Conservation (phyloP, 495 filamentous ascomycete species). For the Beverwykella pulmonaria region DNA sequence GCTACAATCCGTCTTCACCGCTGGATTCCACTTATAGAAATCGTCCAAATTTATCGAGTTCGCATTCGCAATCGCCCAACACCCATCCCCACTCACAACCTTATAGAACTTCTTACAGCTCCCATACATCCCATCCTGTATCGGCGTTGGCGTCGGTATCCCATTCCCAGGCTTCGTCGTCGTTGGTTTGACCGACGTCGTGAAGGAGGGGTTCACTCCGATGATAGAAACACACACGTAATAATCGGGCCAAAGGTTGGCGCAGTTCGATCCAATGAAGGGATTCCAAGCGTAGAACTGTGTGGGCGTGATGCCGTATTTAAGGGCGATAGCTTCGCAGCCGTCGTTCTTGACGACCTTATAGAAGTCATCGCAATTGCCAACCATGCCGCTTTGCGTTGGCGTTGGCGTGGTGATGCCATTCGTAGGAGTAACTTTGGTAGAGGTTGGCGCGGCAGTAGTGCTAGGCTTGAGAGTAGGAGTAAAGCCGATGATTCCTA, state of each 20-base stretch:
- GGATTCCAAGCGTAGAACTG: constrained; percentile 17
- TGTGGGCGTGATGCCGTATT: neutral
- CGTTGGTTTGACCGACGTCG: neutral
- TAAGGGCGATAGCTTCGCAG: neutral
- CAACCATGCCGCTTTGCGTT: constrained; percentile 8
- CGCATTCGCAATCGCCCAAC: neutral
- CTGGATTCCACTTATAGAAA: constrained; percentile 16
- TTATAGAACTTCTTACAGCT: constrained; percentile 15
- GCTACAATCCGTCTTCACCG: constrained; percentile 26
- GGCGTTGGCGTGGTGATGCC: constrained; percentile 9
- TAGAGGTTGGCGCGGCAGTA: no score
- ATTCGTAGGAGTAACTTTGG: constrained; percentile 8
- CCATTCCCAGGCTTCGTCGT: constrained; percentile 10
- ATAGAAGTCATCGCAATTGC: constrained; percentile 17
- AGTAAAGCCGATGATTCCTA: constrained; percentile 26
- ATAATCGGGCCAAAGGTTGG: constrained; percentile 41
- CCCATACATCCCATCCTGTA: neutral
- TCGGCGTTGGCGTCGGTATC: constrained; percentile 9
- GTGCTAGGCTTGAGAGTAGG: no score
- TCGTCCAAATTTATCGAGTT: constrained; percentile 1
- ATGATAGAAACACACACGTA: constrained; percentile 40
- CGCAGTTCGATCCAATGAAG: constrained; percentile 25
- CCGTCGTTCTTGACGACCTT: neutral
- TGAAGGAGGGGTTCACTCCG: constrained; percentile 5
- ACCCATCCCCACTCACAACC: neutral